Conservation (phyloP, 2,329 filamentous ascomycete species). For the Alternaria sp. region DNA sequence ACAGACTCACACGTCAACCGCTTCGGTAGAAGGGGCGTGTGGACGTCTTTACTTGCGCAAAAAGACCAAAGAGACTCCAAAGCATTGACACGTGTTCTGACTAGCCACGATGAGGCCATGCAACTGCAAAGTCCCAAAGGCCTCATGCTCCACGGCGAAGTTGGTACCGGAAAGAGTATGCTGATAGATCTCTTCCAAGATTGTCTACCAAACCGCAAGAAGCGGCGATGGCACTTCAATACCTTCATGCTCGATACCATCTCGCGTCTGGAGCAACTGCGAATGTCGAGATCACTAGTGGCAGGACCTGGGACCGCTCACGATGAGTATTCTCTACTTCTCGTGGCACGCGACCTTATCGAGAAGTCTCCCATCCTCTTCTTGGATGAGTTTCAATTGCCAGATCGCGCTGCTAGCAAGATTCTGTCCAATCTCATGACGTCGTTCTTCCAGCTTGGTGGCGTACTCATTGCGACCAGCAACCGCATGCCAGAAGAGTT, state of each 20-base stretch:
- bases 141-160: slow-evolving; percentile 80
- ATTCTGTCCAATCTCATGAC: slow-evolving; percentile 82
- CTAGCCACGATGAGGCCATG: slow-evolving; percentile 75
- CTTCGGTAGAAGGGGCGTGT: slow-evolving; percentile 57
- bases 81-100: slow-evolving; percentile 74
- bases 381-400: slow-evolving; percentile 84
- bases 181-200: slow-evolving; percentile 84
- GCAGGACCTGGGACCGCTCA: slow-evolving; percentile 30
- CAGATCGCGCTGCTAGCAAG: slow-evolving; percentile 79
- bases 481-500: slow-evolving; percentile 87
- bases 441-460: slow-evolving; percentile 81
- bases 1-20: slow-evolving; percentile 25
- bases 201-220: slow-evolving; percentile 75
- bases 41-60: slow-evolving; percentile 63
- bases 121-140: slow-evolving; percentile 77
- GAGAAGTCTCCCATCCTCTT: slow-evolving; percentile 80
- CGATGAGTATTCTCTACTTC: slow-evolving; percentile 74
- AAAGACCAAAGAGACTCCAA: slow-evolving; percentile 64
- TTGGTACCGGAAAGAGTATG: slow-evolving; percentile 86
- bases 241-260: slow-evolving; percentile 85
- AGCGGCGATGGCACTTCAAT: slow-evolving; percentile 83
- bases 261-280: slow-evolving; percentile 73
- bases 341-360: slow-evolving; percentile 79
- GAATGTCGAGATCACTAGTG: slow-evolving; percentile 51
- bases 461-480: slow-evolving; percentile 80